Evolutionary conservation across 257 asterid genomes (phyloP), one percentile per base, ranked within the genome.

Genomic region (Linaria vulgaris): DNA sequence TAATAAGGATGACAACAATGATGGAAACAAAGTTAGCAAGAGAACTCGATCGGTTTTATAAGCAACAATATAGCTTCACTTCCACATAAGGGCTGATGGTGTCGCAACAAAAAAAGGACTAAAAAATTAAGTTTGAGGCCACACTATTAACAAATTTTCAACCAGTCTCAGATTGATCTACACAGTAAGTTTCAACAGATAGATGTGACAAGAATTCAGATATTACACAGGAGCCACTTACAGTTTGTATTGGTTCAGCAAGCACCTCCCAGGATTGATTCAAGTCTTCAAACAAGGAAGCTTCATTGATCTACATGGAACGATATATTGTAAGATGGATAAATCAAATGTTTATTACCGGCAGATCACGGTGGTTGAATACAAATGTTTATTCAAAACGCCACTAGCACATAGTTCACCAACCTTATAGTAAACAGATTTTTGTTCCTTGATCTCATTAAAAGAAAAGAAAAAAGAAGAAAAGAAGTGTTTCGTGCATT

Each of bases 171-270:
- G n/a, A n/a, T n/a, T n/a, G n/a, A n/a, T n/a, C n/a, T n/a, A n/a
- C n/a, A n/a, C n/a, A n/a, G n/a, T n/a, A n/a, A n/a, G n/a, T n/a
- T n/a, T 4, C 41, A 4, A 34, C n/a, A 34, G 1, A 34, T 34
- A 34, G 41, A 4, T 34, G 41, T 3, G 41, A 34, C 41, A 34
- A 34, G 10, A 34, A 3, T 7, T 34, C 41, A 34, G 9, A 3
- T 44, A 12, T 8, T 44, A 12, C 17, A 44, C 1, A 6, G 34
- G 20, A 58, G n/a, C 50, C 24, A 66, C 90, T 15, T 79, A 92
- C 98, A 24, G 97, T 92, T 84, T 92, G 98, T 71, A 89, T 89
- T 48, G 98, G 96, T 77, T 92, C 98, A 0, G 98, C 98, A 72
- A 92, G 97, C 50, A 92, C 96, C 74, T 88, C 98, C 98, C 98